Conservation (phyloP, 768 basidiomycete genomes). For the Rhizopogon roseolus region DNA sequence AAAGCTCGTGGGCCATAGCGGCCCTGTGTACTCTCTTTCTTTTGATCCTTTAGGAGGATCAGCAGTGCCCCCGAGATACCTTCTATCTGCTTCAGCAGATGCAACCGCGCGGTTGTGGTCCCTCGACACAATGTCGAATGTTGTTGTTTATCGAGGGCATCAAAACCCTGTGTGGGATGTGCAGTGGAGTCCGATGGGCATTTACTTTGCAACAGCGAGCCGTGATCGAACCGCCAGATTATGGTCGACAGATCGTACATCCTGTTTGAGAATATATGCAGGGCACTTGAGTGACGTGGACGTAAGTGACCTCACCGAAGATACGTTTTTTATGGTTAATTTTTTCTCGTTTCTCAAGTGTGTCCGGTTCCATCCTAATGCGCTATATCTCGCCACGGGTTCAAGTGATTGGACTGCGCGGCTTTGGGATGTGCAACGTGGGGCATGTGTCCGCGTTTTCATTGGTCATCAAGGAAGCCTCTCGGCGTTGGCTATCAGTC, state of each 20-base stretch:
- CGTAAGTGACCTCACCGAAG: constrained; percentile 46
- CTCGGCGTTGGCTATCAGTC: constrained; percentile 82
- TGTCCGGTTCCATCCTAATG: constrained; percentile 95
- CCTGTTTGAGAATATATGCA: constrained; percentile 86
- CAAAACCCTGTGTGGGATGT: constrained; percentile 99
- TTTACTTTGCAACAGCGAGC: constrained; percentile 97
- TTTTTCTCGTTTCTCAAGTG: constrained; percentile 47
- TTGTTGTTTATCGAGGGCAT: constrained; percentile 93
- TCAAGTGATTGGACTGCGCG: constrained; percentile 96
- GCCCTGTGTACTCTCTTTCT: constrained; percentile 89
- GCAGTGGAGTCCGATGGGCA: constrained; percentile 96
- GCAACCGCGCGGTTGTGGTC: constrained; percentile 92
- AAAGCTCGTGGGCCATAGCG: constrained; percentile 97
- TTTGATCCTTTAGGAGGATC: constrained; percentile 93
- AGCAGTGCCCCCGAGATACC: constrained; percentile 76
- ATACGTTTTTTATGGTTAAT: not conserved
- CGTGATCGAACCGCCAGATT: constrained; percentile 91
- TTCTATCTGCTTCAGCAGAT: constrained; percentile 91
- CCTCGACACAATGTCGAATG: constrained; percentile 87
- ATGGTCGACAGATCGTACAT: constrained; percentile 91
- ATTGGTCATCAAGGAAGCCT: constrained; percentile 91
- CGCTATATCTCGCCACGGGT: constrained; percentile 93
- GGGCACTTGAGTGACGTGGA: constrained; percentile 97
- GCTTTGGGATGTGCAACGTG: constrained; percentile 97
- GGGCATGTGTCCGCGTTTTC: constrained; percentile 91